Conservation (phyloP, 2,329 filamentous ascomycete genomes). For the Didymella exigua region DNA sequence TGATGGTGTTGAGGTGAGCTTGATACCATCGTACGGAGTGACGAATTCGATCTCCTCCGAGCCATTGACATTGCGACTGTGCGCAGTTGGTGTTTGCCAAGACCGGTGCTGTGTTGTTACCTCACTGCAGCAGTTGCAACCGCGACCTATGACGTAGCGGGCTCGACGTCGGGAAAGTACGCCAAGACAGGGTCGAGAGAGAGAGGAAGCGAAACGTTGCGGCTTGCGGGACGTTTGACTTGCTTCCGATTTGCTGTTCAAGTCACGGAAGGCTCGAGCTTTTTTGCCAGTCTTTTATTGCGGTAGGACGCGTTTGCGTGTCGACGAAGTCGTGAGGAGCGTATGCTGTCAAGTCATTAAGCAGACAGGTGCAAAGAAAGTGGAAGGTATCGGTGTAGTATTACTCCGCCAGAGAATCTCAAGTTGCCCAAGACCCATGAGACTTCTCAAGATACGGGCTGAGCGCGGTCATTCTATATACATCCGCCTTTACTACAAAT, state of each 20-base stretch:
- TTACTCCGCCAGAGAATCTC: not conserved
- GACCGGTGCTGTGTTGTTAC: not conserved
- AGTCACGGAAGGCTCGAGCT: too few species aligned
- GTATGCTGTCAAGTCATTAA: not conserved
- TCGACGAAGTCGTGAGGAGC: not conserved
- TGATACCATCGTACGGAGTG: slow-evolving; percentile 48
- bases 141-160: not conserved
- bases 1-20: not conserved
- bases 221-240: slow-evolving; percentile 1
- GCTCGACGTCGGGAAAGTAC: not conserved
- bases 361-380: not conserved
- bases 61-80: slow-evolving; percentile 30
- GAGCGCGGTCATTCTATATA: slow-evolving; percentile 1
- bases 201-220: slow-evolving; percentile 2
- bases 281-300: not conserved
- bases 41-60: slow-evolving; percentile 51
- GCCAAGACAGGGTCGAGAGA: slow-evolving; percentile 1
- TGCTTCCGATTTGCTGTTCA: not conserved
- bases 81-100: slow-evolving; percentile 13
- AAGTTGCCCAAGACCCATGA: not conserved
- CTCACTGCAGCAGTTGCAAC: not conserved
- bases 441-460: not conserved
- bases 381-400: not conserved
- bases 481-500: not conserved
- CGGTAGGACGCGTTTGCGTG: not conserved